Evolutionary conservation across 805 yeast species (phyloP).

Genomic region (Tetrapisispora pingtungensis): DNA sequence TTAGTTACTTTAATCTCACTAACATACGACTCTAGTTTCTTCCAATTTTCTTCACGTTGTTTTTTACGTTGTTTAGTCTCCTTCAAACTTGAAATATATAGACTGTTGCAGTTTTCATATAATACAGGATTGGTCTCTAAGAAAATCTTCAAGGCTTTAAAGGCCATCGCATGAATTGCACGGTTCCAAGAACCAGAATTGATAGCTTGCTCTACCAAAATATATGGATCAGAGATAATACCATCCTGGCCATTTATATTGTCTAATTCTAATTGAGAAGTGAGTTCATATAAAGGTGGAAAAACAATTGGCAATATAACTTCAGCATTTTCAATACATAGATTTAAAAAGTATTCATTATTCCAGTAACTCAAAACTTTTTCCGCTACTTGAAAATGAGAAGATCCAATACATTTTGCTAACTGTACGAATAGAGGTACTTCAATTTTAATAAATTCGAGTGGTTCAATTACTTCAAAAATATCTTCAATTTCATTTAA

Average conservation of each 20-base stretch:
- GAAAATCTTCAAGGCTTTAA: conserved; percentile 80
- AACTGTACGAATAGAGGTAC: conserved; percentile 90
- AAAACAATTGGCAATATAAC: conserved; percentile 87
- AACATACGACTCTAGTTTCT: conserved; percentile 53
- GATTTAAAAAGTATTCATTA: conserved; percentile 82
- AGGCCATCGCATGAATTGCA: conserved; percentile 84
- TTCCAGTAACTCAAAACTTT: conserved; percentile 91
- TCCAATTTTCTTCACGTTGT: conserved; percentile 62
- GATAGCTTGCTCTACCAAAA: conserved; percentile 32
- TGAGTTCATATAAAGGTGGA: conserved; percentile 79
- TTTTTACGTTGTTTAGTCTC: conserved; percentile 58
- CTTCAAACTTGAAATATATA: conserved; percentile 70
- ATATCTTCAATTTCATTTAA: conserved; percentile 94
- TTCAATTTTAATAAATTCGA: conserved; percentile 83
- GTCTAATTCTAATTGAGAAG: conserved; percentile 34
- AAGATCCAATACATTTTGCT: conserved; percentile 85
- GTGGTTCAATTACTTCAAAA: conserved; percentile 90
- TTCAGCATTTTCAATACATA: conserved; percentile 87
- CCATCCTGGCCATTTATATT: conserved; percentile 17
- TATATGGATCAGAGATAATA: conserved; percentile 27
- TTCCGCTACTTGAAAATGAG: conserved; percentile 96
- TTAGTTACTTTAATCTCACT: conserved; percentile 20
- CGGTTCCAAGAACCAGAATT: conserved; percentile 77
- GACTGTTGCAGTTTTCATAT: conserved; percentile 85
- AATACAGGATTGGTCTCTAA: conserved; percentile 86